These are phyloP conservation scores for Emericellopsis terricola DNA, from an alignment of 495 filamentous ascomycete genomes.

Conservation along the genomic window DNA sequence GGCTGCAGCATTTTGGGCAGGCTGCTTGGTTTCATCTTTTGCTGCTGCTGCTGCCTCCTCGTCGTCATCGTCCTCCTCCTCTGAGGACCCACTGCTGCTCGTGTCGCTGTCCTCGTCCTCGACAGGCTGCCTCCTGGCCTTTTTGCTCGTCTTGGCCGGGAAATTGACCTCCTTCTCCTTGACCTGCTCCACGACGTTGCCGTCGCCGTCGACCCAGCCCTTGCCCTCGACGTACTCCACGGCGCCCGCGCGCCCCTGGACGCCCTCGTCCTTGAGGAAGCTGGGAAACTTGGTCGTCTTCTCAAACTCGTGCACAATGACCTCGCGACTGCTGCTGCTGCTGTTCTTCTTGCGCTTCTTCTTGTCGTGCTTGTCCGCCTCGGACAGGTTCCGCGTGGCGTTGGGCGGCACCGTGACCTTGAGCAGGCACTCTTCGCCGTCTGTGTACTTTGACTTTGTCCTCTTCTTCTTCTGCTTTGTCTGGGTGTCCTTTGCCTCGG, in stretches of 20 bases:
- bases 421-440: slow-evolving; percentile 63
- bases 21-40: not conserved
- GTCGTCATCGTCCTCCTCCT: slow-evolving; percentile 8
- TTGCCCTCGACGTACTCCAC: slow-evolving; percentile 54
- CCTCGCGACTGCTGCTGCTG: slow-evolving; percentile 28
- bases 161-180: slow-evolving; percentile 13
- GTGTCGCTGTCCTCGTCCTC: slow-evolving; percentile 7
- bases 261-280: slow-evolving; percentile 41
- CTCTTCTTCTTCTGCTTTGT: slow-evolving; percentile 38
- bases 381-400: slow-evolving; percentile 13
- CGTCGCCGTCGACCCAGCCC: slow-evolving; percentile 74
- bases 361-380: slow-evolving; percentile 23
- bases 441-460: slow-evolving; percentile 56
- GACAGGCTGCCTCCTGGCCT: slow-evolving; percentile 5
- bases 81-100: slow-evolving; percentile 15
- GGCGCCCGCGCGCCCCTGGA: slow-evolving; percentile 12
- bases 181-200: slow-evolving; percentile 48
- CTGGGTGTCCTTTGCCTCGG: slow-evolving; percentile 28
- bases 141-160: slow-evolving; percentile 2
- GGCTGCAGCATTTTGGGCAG: slow-evolving; percentile 2
- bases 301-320: slow-evolving; percentile 64
- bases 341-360: slow-evolving; percentile 39
- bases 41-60: slow-evolving; percentile 1
- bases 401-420: slow-evolving; percentile 59
- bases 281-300: slow-evolving; percentile 60